Base-by-base conservation (phyloP, 805 yeast genomes). In the Saccharomycopsis sp. region DNA sequence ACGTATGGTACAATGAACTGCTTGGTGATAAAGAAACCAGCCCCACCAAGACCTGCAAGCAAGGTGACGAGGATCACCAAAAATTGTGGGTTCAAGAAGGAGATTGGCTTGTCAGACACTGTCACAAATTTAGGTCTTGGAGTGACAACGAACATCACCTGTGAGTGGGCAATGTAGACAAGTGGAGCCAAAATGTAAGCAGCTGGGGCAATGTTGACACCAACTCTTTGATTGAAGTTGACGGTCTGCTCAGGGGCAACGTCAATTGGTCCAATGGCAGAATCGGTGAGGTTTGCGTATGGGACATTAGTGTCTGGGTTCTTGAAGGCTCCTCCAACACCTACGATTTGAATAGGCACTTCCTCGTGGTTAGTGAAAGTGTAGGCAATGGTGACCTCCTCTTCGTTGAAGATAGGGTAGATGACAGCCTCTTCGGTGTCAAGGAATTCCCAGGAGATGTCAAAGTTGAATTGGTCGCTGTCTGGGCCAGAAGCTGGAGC, bases 11-110 rank as follows among this genome's bases (percentile, higher is more conserved):
- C 71, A 57, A 83, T 82, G 66, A 75, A 79, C 50, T 69, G 64
- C 48, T 65, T 67, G 70, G 78, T 79, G 40, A 70, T 68, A 61
- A 74, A 68, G 70, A 83, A 86, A 50, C 74, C 83, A 52, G 78
- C 64, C 48, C 73, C 79, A 54, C 74, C 83, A 29, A 84, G 55
- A 18, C 84, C 69, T 21, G 72, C 77, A 2, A 74, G 64, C 58
- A 89, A 71, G 24, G 87, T 63, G 15, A 81, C 54, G 67, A 83
- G 86, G 63, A 87, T 79, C 40, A 87, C 69, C 59, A 89, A 67
- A 66, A 90, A 79, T 70, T 84, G 83, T 14, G 91, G 94, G 68
- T 87, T 81, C 72, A 85, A 83, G 56, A 84, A 62, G 0, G 95
- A 85, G 64, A 91, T 74, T 57, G 84, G 79, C 41, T 79, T 79